Percentiles rank a stretch among this genome's conserved stretches.
Conservation (phyloP, 2,329 filamentous ascomycete genomes). For the Aspergillus cejpii region DNA sequence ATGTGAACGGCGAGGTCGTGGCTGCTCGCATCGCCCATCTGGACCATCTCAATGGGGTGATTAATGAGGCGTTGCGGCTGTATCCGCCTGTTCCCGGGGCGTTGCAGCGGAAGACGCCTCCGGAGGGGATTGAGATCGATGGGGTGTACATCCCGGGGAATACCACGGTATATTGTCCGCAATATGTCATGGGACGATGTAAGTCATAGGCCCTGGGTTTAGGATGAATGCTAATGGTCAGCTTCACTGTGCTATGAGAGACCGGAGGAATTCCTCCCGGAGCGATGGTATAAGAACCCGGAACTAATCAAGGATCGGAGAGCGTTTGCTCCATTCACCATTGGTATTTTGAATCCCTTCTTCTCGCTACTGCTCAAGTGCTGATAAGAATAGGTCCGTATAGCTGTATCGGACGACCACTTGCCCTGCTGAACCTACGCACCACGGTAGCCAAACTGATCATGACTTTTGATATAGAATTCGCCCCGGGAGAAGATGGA, state of each 20-base stretch:
- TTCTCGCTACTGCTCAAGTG: too few relatives aligned
- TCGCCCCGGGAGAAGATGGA: slow-evolving; percentile 35
- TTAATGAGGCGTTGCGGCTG: slow-evolving; percentile 13
- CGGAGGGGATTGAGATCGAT: slow-evolving; percentile 17
- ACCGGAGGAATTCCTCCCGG: slow-evolving; percentile 19
- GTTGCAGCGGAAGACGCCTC: slow-evolving; percentile 8
- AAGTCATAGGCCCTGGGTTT: slow-evolving; percentile 5
- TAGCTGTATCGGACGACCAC: slow-evolving; percentile 34
- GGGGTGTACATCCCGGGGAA: slow-evolving; percentile 15
- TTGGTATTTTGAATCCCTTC: slow-evolving; percentile 17
- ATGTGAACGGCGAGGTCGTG: slow-evolving; percentile 2
- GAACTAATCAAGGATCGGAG: slow-evolving; percentile 30
- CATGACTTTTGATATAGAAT: slow-evolving; percentile 30
- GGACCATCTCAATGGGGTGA: slow-evolving; percentile 12
- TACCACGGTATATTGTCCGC: slow-evolving; percentile 19
- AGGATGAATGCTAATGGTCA: slow-evolving; percentile 5
- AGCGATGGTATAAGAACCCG: slow-evolving; percentile 33
- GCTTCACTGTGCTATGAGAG: slow-evolving; percentile 24
- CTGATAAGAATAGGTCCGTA: slow-evolving; percentile 20
- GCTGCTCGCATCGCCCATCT: slow-evolving; percentile 5
- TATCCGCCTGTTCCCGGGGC: slow-evolving; percentile 10
- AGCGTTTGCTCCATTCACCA: slow-evolving; percentile 33
- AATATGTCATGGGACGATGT: slow-evolving; percentile 22
- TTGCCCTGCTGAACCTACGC: slow-evolving; percentile 36
- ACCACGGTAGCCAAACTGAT: slow-evolving; percentile 31